These are phyloP conservation scores for Oryza punctata DNA, from an alignment of 176 grass and related monocot species.

Conservation along the genomic window DNA sequence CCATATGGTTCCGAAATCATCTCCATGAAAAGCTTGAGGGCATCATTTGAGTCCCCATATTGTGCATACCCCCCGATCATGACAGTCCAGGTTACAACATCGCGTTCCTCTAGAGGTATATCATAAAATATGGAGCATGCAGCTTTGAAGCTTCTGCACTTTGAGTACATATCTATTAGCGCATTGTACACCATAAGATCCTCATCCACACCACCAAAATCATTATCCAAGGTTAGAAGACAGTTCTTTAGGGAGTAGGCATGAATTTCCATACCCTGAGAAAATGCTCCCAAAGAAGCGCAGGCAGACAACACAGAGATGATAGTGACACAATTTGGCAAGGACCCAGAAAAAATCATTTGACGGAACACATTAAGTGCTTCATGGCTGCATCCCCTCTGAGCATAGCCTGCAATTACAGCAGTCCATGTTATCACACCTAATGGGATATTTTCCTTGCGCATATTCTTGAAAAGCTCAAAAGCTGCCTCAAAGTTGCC, in stretches of 20 bases:
- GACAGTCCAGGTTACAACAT: constrained; percentile 91
- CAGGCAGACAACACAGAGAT: constrained; percentile 82
- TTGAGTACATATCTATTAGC: constrained; percentile 95
- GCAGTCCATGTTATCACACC: constrained; percentile 79
- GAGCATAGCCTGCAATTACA: constrained; percentile 79
- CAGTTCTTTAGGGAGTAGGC: constrained; percentile 77
- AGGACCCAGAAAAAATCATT: constrained; percentile 61
- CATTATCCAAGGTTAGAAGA: constrained; percentile 46
- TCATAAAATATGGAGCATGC: constrained; percentile 66
- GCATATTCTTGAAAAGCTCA: constrained; percentile 69
- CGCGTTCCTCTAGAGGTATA: constrained; percentile 57
- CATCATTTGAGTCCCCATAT: constrained; percentile 73
- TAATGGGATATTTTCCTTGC: constrained; percentile 60
- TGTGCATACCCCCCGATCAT: constrained; percentile 92
- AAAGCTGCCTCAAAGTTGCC: constrained; percentile 72
- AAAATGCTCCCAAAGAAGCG: constrained; percentile 72
- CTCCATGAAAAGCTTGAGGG: constrained; percentile 61
- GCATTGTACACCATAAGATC: constrained; percentile 81
- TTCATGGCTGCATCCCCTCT: constrained; percentile 66
- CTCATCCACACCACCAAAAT: constrained; percentile 46
- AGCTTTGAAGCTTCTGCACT: constrained; percentile 63
- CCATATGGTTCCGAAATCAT: constrained; percentile 56
- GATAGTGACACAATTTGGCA: constrained; percentile 77
- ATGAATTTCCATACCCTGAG: constrained; percentile 77
- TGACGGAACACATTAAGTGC: constrained; percentile 62